These are phyloP conservation scores for Trifolium pratense DNA, from an alignment of 306 rosid genomes.

Conservation along the genomic window DNA sequence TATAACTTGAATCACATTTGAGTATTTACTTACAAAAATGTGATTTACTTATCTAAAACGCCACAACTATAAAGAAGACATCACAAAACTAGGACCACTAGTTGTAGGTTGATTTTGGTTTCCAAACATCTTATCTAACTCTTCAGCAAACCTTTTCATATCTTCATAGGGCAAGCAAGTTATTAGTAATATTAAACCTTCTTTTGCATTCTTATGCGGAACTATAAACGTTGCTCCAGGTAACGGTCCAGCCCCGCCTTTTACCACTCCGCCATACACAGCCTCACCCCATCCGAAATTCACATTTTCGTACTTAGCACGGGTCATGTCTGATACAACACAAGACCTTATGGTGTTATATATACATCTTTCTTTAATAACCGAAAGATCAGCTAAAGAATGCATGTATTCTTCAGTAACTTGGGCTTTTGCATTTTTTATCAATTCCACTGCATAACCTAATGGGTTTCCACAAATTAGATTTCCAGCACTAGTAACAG, in stretches of 20 bases:
- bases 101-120: not conserved
- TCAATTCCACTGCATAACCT: slow-evolving; percentile 22
- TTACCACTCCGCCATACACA: slow-evolving; percentile 40
- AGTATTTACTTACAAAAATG: no score
- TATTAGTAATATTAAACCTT: slow-evolving; percentile 43
- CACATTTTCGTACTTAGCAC: not conserved
- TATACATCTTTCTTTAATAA: slow-evolving; percentile 30
- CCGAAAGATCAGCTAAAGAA: slow-evolving; percentile 52
- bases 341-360: not conserved
- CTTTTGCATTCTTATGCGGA: not conserved
- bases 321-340: slow-evolving; percentile 39
- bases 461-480: not conserved
- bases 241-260: not conserved
- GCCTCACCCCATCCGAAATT: slow-evolving; percentile 67
- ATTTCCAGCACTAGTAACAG: slow-evolving; percentile 6
- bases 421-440: slow-evolving; percentile 39
- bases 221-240: slow-evolving; percentile 12
- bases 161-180: slow-evolving; percentile 45
- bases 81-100: not conserved
- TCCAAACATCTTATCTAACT: slow-evolving; percentile 34
- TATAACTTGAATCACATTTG: no score
- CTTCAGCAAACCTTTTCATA: slow-evolving; percentile 51
- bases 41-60: no score
- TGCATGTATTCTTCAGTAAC: slow-evolving; percentile 49
- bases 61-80: not conserved